Conservation (phyloP, 2,329 filamentous ascomycete genomes). For the Neodidymelliopsis sp. region DNA sequence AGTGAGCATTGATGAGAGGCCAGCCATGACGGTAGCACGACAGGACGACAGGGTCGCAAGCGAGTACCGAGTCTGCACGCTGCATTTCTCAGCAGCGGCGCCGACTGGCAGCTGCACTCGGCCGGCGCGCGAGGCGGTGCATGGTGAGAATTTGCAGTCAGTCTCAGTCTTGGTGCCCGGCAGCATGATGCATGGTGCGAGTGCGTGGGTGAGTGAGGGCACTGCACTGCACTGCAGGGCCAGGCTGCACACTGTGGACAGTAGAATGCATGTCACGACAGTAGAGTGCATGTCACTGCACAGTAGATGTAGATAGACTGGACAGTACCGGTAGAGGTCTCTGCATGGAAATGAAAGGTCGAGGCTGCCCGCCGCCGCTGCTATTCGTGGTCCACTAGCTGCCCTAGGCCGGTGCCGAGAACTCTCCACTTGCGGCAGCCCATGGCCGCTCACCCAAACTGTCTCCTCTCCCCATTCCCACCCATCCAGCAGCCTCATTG, state of each 20-base stretch:
- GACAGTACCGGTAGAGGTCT: too few relatives aligned
- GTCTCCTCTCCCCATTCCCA: slow-evolving; percentile 18
- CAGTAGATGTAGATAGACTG: too few relatives aligned
- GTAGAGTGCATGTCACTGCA: too few relatives aligned
- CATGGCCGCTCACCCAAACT: slow-evolving; percentile 13
- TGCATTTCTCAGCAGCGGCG: too few relatives aligned
- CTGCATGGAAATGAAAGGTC: slow-evolving; percentile 15
- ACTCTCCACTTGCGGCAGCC: slow-evolving; percentile 4
- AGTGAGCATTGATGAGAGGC: neutral
- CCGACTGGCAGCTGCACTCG: too few relatives aligned
- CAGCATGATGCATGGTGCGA: too few relatives aligned
- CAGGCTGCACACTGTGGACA: too few relatives aligned
- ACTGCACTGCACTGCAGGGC: too few relatives aligned
- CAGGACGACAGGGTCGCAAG: slow-evolving; percentile 16
- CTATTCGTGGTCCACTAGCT: slow-evolving; percentile 19
- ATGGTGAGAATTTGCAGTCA: slow-evolving; percentile 3
- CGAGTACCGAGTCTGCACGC: too few relatives aligned
- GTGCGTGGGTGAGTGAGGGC: too few relatives aligned
- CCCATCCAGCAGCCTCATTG: slow-evolving; percentile 16
- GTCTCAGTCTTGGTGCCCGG: neutral
- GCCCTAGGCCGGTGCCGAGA: slow-evolving; percentile 13
- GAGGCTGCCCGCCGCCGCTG: slow-evolving; percentile 13
- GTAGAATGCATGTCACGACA: too few relatives aligned
- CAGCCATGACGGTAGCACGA: slow-evolving; percentile 12
- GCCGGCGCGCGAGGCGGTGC: slow-evolving; percentile 3